Percentiles rank a stretch among this genome's conserved stretches.
Conservation (phyloP, 805 yeast species). For the Vanderwaltozyma verrucispora region DNA sequence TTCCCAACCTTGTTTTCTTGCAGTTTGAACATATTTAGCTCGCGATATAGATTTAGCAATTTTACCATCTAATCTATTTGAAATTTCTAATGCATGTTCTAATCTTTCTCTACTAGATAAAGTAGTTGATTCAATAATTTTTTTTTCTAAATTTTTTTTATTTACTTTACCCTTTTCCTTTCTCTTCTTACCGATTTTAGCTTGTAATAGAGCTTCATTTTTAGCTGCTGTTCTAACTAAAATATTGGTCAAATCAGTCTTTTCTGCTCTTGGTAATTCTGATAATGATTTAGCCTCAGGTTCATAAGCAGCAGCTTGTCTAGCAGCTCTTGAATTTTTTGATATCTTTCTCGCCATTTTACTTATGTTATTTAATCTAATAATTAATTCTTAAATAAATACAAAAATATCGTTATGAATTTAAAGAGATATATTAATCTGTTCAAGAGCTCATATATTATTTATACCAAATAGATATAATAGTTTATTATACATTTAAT, state of each 20-base stretch:
- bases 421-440: too few species aligned
- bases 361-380: background rate
- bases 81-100: slow-evolving; percentile 40
- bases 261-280: slow-evolving; percentile 47
- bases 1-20: slow-evolving; percentile 69
- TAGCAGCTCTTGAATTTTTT: slow-evolving; percentile 64
- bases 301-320: slow-evolving; percentile 45
- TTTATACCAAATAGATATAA: too few species aligned
- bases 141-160: slow-evolving; percentile 18
- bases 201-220: slow-evolving; percentile 51
- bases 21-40: slow-evolving; percentile 48
- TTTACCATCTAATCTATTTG: slow-evolving; percentile 49
- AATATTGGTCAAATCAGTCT: slow-evolving; percentile 49
- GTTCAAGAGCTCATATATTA: background rate
- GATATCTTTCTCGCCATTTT: slow-evolving; percentile 10
- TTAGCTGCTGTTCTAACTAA: slow-evolving; percentile 58
- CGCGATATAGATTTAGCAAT: slow-evolving; percentile 55
- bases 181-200: slow-evolving; percentile 39
- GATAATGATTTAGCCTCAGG: slow-evolving; percentile 41
- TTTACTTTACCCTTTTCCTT: slow-evolving; percentile 17
- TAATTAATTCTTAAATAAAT: too few species aligned
- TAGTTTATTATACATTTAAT: too few species aligned
- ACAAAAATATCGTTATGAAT: too few species aligned
- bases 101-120: slow-evolving; percentile 30
- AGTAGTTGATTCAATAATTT: slow-evolving; percentile 18